Evolutionary conservation across 2,329 filamentous ascomycete species (phyloP), one percentile per base, ranked within the genome.

Genomic region (Rutstroemia sp.): DNA sequence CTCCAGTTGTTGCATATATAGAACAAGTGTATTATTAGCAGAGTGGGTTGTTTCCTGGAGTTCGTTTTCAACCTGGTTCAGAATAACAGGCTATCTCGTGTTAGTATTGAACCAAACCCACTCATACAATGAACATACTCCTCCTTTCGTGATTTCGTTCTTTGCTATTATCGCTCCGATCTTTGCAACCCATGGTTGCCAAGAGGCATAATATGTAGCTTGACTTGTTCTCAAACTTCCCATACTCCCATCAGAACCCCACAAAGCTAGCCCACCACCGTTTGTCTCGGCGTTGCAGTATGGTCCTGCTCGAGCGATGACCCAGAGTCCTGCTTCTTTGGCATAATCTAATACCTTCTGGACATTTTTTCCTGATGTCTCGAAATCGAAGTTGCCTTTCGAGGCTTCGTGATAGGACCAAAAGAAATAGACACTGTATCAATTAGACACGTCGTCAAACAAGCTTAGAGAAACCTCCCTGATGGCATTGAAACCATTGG

Each of bases 41-140:
- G 65, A 64, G 56, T 79, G 73, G 2, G 52, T 63, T 1, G 73
- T 74, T 61, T 79, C 70, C 58, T 75, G 73, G 21, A 78, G 69
- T 61, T 81, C 78, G 53, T 81, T 81, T 61, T 81, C 78, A 17
- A 79, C 71, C 59, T 82, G 76, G 46, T 73, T 74, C 9, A 80
- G 65, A 45, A 79, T 78, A 12, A 80, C 72, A 0, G 77, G 74
- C 21, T 68, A n/a, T 49, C 6, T 23, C 7, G 2, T 27, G 27
- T 17, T 19, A 44, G n/a, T 38, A 48, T 17, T 79, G 16, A 8
- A 30, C 5, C 10, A 77, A 6, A 79, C 71, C 0, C 75, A 72
- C n/a, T 63, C 21, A 47, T 12, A 16, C 10, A 14, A 27, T 21
- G 42, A 19, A 60, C 60, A 54, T 63, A 68, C 68, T 17, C 77